Evolutionary conservation across 1,284 basidiomycete genomes (phyloP).

Genomic region (Ceratobasidium sp.): DNA sequence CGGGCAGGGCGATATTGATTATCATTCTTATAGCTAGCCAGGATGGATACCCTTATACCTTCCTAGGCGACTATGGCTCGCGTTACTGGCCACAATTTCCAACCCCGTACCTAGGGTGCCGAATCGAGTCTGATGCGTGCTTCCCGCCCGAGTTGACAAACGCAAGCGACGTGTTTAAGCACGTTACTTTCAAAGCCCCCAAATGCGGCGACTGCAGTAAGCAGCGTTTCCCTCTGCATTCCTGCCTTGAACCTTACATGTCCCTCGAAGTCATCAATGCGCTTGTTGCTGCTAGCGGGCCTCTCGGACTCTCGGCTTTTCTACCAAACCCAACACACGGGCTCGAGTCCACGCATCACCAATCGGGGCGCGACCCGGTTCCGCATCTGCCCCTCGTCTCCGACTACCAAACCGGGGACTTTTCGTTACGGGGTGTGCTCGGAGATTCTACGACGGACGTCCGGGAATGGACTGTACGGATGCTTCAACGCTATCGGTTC

Average conservation of each 20-base stretch:
- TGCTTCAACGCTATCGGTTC: constrained; percentile 49
- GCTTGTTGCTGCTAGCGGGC: constrained; percentile 61
- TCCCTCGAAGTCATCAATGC: constrained; percentile 60
- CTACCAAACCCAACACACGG: constrained; percentile 57
- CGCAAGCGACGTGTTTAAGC: constrained; percentile 61
- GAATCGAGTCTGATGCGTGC: constrained; percentile 56
- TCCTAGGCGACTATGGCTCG: constrained; percentile 48
- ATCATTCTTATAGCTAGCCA: constrained; percentile 50
- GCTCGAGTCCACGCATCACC: constrained; percentile 47
- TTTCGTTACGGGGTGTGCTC: constrained; percentile 58
- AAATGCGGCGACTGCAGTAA: constrained; percentile 66
- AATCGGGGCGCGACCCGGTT: constrained; percentile 48
- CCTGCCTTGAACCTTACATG: not conserved
- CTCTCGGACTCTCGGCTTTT: constrained; percentile 62
- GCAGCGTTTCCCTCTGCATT: constrained; percentile 50
- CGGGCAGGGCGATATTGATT: not conserved
- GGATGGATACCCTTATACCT: constrained; percentile 55
- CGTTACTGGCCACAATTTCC: constrained; percentile 48
- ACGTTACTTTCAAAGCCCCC: constrained; percentile 61
- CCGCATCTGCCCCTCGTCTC: constrained; percentile 62
- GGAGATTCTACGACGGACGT: constrained; percentile 30
- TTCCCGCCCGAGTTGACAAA: constrained; percentile 51
- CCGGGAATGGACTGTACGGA: constrained; percentile 44
- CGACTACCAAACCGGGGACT: constrained; percentile 60
- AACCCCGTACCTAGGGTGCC: constrained; percentile 48